These are phyloP conservation scores for Pseudogymnoascus sp. DNA, from an alignment of 2,329 filamentous ascomycete species.

Conservation along the genomic window DNA sequence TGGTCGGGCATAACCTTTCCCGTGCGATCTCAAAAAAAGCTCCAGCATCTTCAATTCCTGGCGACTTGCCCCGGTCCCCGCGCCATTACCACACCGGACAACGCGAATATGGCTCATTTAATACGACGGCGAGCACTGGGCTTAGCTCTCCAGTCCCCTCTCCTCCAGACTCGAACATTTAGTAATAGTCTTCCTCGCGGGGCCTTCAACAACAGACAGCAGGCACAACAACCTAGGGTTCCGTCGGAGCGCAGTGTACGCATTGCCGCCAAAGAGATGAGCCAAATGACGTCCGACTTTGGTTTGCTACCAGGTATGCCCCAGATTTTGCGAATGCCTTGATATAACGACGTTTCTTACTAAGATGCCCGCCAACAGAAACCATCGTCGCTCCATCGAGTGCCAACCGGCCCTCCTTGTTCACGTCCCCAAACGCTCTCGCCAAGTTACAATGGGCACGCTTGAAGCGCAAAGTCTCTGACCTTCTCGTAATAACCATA, in stretches of 20 bases:
- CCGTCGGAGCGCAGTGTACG: constrained; percentile 8
- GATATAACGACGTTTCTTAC: constrained; percentile 16
- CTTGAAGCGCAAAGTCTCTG: constrained; percentile 16
- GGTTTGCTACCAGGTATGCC: constrained; percentile 14
- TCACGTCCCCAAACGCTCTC: constrained; percentile 19
- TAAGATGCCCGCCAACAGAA: constrained; percentile 20
- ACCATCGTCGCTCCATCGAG: constrained; percentile 30
- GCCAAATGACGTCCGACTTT: constrained; percentile 15
- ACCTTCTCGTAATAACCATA: constrained; percentile 19
- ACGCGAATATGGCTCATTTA: neutral
- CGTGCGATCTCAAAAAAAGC: too few relatives aligned
- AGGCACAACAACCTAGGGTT: neutral
- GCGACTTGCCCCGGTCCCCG: too few relatives aligned
- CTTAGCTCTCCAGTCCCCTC: neutral
- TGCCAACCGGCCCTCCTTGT: constrained; percentile 23
- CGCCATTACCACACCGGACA: too few relatives aligned
- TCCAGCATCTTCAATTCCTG: too few relatives aligned
- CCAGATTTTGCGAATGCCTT: neutral
- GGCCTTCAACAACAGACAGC: constrained; percentile 3
- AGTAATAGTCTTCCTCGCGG: neutral
- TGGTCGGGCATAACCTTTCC: too few relatives aligned
- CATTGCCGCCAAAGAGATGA: constrained; percentile 7
- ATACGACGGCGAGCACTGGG: neutral
- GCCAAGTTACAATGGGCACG: constrained; percentile 23
- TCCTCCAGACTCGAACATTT: neutral